Evolutionary conservation across 2,329 filamentous ascomycete species (phyloP).

Genomic region (Trichophyton schoenleinii): DNA sequence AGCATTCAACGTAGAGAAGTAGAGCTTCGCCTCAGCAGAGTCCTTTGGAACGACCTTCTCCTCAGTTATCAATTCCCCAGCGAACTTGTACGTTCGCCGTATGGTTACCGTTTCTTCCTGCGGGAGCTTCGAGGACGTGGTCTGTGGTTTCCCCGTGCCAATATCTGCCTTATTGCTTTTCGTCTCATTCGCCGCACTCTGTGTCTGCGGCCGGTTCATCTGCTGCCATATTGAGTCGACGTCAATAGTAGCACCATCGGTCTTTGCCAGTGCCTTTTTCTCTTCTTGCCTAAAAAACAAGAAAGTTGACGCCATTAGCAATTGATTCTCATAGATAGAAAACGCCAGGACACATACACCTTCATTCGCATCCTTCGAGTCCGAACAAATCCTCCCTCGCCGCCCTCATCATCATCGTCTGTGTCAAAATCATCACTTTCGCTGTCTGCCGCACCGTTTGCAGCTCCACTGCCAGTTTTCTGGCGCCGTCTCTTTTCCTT

Average conservation of each 20-base stretch:
- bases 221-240: constrained; percentile 44
- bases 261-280: constrained; percentile 35
- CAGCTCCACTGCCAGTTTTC: constrained; percentile 20
- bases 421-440: constrained; percentile 17
- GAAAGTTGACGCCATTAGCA: background rate
- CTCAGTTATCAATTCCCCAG: constrained; percentile 43
- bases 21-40: constrained; percentile 44
- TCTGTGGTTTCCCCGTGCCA: background rate
- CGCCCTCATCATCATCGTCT: constrained; percentile 32
- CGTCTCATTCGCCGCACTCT: constrained; percentile 14
- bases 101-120: constrained; percentile 41
- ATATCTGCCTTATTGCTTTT: background rate
- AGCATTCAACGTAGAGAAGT: constrained; percentile 29
- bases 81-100: constrained; percentile 45
- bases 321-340: background rate
- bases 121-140: background rate
- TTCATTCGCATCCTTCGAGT: constrained; percentile 41
- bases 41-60: constrained; percentile 41
- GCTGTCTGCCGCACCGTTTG: constrained; percentile 27
- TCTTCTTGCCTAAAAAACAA: constrained; percentile 31
- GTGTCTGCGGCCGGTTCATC: constrained; percentile 32
- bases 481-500: constrained; percentile 29
- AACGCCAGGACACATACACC: constrained; percentile 25
- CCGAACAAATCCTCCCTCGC: constrained; percentile 40
- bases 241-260: constrained; percentile 41